Evolutionary conservation across 2,329 filamentous ascomycete species (phyloP), one percentile per base, ranked within the genome.

Genomic region (Exutisphaerella laricina): DNA sequence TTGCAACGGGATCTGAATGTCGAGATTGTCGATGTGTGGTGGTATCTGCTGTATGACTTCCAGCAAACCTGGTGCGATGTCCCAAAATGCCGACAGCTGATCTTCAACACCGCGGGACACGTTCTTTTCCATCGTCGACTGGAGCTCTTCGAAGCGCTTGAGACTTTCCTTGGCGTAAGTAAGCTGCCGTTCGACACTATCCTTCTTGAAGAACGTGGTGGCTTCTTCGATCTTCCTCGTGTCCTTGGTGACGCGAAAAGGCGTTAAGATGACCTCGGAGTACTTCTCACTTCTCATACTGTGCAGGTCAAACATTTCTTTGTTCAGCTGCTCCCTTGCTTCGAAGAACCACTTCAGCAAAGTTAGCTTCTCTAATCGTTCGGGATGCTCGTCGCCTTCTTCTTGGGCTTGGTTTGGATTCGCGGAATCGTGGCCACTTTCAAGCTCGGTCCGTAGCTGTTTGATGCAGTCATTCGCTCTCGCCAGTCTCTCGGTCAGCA

Each of bases 341-440:
- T 98, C 92, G 56, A 96, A 97, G 6, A 97, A 80, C 89, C 92
- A 97, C 60, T 97, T 98, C 10, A 97, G 74, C 35, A 96, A 77
- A 0, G 90, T 97, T 9, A 98, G 74, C 66, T 95, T 94, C 65
- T 98, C 92, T 2, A 97, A 72, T 0, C 97, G 74, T 65, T 98
- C 92, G 0, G 92, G 92, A 61, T 89, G 82, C 63, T 96, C 90
- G 55, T 97, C 90, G 13, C 92, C 90, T 67, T 96, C 90, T 64
- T 95, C 88, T 63, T 96, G 89, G 0, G 88, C 84, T 64, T 88
- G 80, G 58, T 94, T 90, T 0, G 88, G 84, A 50, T 80, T 79
- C 3, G 76, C 71, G 32, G 75, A 71, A 60, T 78, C 83, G 44
- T 77, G 83, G 49, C 87, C 84, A 39, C 80, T 80, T 48, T 84